phyloP scores from a whole-genome alignment of 2,329 filamentous ascomycete genomes.

The Colletotrichum sp. region DNA sequence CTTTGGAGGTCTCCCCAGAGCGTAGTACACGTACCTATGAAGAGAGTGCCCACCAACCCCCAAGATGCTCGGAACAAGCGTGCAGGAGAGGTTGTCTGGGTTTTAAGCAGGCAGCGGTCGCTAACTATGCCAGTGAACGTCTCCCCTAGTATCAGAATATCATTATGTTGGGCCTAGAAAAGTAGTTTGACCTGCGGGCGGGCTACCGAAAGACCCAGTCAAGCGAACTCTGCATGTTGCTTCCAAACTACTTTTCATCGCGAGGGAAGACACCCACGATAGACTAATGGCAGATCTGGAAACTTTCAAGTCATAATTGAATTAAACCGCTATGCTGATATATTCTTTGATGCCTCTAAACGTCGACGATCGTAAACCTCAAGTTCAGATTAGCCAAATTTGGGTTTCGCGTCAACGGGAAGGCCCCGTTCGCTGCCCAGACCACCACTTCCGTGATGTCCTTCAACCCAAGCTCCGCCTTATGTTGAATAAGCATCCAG shows the following conservation, averaged over 20 bases:
- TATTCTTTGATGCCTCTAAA: neutral
- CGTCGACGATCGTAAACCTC: neutral
- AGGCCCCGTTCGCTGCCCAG: neutral
- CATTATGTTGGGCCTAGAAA: too few relatives aligned
- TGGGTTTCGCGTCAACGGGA: neutral
- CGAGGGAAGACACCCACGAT: too few relatives aligned
- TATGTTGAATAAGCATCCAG: neutral
- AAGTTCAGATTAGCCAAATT: neutral
- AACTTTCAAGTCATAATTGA: neutral
- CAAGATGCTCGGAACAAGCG: too few relatives aligned
- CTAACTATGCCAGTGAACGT: too few relatives aligned
- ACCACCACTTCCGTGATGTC: neutral
- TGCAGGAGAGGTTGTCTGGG: too few relatives aligned
- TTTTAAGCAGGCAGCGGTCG: too few relatives aligned
- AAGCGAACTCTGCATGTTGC: neutral
- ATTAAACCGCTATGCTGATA: neutral
- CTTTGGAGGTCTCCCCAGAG: too few relatives aligned
- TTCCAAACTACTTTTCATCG: neutral
- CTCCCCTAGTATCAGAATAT: too few relatives aligned
- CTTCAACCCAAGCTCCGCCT: neutral
- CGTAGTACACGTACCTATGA: too few relatives aligned
- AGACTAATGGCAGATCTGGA: accelerated
- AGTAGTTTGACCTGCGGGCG: too few relatives aligned
- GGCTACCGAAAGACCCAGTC: too few relatives aligned
- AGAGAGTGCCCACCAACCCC: too few relatives aligned